Evolutionary conservation across 257 asterid species (phyloP).

Genomic region (Solanum bulbocastanum): DNA sequence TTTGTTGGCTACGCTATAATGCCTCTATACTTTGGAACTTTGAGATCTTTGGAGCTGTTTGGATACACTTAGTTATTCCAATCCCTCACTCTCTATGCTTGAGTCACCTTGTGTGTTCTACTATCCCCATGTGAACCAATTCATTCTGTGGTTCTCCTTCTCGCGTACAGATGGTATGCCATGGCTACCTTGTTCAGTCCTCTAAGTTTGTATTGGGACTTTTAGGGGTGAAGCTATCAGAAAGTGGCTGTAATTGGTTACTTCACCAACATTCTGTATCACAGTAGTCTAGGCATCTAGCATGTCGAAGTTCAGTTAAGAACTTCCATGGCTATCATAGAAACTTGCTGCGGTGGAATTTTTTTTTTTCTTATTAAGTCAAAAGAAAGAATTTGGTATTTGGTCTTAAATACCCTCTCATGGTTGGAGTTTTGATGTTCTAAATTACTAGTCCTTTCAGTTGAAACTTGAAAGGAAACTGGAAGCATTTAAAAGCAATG

Average conservation of each 20-base stretch:
- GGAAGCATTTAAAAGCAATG: neutral
- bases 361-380: neutral
- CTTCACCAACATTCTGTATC: neutral
- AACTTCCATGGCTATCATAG: neutral
- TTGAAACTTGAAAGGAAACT: neutral
- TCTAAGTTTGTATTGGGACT: neutral
- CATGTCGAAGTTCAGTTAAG: neutral
- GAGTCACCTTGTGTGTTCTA: neutral
- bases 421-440: neutral
- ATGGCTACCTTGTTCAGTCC: neutral
- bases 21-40: neutral
- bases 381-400: neutral
- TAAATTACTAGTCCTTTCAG: neutral
- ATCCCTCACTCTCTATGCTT: neutral
- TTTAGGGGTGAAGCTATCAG: neutral
- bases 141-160: neutral
- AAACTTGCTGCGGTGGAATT: neutral
- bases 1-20: neutral
- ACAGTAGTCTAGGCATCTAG: neutral
- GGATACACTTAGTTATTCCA: neutral
- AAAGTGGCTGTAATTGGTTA: neutral
- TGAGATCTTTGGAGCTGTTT: neutral
- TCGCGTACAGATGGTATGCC: neutral
- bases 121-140: neutral
- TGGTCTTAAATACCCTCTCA: neutral